Evolutionary conservation across 768 basidiomycete species (phyloP), one percentile per base, ranked within the genome.

Genomic region (Xerocomellus amylosporus): DNA sequence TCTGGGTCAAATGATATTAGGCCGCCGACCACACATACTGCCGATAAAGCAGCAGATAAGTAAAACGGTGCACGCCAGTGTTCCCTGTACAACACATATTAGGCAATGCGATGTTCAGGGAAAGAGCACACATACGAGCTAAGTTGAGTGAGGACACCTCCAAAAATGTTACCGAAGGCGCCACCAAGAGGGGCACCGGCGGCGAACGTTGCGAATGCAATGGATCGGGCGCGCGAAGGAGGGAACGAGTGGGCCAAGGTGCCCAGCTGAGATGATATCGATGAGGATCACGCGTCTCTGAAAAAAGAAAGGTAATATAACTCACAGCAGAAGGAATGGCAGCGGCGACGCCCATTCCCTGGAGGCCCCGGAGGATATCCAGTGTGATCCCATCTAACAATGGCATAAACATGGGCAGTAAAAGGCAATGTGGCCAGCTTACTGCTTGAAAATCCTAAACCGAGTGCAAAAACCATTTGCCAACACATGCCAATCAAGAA

Each of bases 111-210:
- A 30, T 6, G 1, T 2, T 38, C 1, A 30, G n/a, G 19, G 17
- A 47, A 24, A 30, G 8, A 33, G 12, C 2, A n/a, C 4, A 66
- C 73, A 51, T 53, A 78, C 76, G 46, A 26, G 45, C 71, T 71
- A 8, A 77, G 73, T 61, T 90, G 79, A 0, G 85, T 88, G 19
- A 91, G 69, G 2, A 86, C 71, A n/a, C 89, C 90, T 17, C 92
- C 91, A 1, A 91, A 54, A 0, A 84, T 71, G 30, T 77, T 76
- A 2, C 93, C 92, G 14, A 93, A 71, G 0, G 82, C 87, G 0
- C 79, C 87, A 0, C 93, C 93, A 6, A 94, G 64, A 0, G 93
- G 92, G 1, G 88, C 90, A 26, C 94, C 94, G 0, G 91, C 90
- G 1, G 87, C 79, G 59, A 93, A 95, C 0, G 86, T 84, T 0